Evolutionary conservation across 202 grass and related monocot genomes (phyloP).

Genomic region (Hordeum pubiflorum): DNA sequence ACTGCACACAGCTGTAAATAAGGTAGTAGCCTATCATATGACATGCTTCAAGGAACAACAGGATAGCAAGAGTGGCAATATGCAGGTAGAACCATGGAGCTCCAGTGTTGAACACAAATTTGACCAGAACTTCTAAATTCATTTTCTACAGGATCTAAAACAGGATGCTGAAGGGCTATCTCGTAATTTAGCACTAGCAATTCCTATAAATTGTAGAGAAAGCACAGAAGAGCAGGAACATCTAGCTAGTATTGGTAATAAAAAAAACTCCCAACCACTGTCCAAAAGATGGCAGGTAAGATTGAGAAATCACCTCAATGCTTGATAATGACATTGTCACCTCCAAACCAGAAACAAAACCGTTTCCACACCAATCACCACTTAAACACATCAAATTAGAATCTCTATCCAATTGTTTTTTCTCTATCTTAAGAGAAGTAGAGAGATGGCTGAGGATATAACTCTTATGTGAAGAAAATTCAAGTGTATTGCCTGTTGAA

Average conservation of each 20-base stretch:
- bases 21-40: conserved; percentile 8
- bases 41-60: not conserved
- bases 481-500: conserved; percentile 18
- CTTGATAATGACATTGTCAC: conserved; percentile 45
- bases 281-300: conserved; percentile 2
- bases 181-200: not conserved
- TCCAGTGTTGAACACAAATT: not conserved
- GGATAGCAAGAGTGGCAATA: not conserved
- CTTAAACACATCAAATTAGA: conserved; percentile 21
- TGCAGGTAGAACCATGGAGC: not conserved
- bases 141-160: not conserved
- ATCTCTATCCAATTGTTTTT: conserved; percentile 34
- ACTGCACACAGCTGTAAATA: conserved; percentile 2
- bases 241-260: conserved; percentile 13
- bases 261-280: not conserved
- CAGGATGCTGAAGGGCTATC: not conserved
- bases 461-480: conserved; percentile 41
- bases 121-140: not conserved
- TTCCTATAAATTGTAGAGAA: conserved; percentile 21
- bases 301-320: conserved; percentile 48
- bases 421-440: conserved; percentile 52
- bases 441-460: conserved; percentile 58
- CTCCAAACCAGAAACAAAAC: conserved; percentile 74
- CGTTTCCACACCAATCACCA: conserved; percentile 61
- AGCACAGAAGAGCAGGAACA: conserved; percentile 1